Conservation (phyloP, 768 basidiomycete genomes). For the Dioszegia hungarica region DNA sequence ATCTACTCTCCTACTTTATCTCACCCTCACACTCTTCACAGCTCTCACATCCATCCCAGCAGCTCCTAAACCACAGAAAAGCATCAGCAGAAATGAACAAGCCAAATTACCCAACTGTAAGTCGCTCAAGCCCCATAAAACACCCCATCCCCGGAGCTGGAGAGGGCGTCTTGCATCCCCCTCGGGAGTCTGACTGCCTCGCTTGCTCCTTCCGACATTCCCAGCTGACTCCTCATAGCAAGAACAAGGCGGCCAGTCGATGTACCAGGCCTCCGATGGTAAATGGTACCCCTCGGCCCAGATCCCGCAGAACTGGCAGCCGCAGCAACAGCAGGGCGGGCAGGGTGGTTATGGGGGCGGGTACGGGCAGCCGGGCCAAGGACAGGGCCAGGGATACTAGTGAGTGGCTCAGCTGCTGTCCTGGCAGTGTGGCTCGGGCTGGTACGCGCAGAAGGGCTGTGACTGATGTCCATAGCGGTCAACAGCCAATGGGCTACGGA, state of each 20-base stretch:
- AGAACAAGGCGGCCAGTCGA: conserved; percentile 11
- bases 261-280: conserved; percentile 19
- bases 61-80: too few relatives aligned
- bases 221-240: neutral
- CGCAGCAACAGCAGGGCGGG: neutral
- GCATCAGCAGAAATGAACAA: neutral
- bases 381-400: conserved; percentile 10
- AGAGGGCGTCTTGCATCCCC: too few relatives aligned
- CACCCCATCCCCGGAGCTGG: too few relatives aligned
- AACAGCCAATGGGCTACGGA: conserved; percentile 18
- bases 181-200: too few relatives aligned
- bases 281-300: conserved; percentile 17
- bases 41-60: neutral
- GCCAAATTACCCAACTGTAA: conserved; percentile 1
- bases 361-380: neutral
- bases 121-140: neutral
- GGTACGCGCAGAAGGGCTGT: neutral
- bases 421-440: neutral
- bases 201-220: neutral
- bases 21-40: too few relatives aligned
- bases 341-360: conserved; percentile 4
- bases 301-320: conserved; percentile 21
- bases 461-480: conserved; percentile 1
- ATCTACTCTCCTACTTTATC: too few relatives aligned
- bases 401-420: conserved; percentile 5